Percentiles rank a stretch among this genome's conserved stretches.
Conservation (phyloP, 1,284 basidiomycete genomes). For the Coniophora puteana region DNA sequence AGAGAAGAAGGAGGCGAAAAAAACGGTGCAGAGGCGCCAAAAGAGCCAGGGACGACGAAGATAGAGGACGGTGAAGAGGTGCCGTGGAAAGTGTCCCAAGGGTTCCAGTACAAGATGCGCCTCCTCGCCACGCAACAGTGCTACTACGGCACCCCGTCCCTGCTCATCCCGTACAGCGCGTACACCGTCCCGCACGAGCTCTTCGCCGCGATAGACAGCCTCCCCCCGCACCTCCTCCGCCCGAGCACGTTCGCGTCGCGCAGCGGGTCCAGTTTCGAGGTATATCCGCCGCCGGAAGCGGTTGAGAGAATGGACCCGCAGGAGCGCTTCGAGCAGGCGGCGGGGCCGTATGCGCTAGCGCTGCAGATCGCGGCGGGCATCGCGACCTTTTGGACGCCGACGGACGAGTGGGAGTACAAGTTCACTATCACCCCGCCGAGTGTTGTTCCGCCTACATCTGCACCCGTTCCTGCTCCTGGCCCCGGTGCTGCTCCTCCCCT, state of each 20-base stretch:
- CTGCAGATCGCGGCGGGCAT: constrained; percentile 61
- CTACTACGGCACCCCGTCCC: constrained; percentile 44
- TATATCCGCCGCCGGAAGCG: constrained; percentile 4
- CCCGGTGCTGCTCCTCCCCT: constrained; percentile 12
- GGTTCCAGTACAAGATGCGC: constrained; percentile 56
- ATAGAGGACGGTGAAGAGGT: constrained; percentile 15
- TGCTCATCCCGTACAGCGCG: constrained; percentile 69
- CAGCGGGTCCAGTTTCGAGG: constrained; percentile 33
- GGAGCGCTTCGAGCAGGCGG: constrained; percentile 38
- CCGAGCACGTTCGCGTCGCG: constrained; percentile 46
- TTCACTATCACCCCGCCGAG: constrained; percentile 33
- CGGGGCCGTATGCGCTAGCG: constrained; percentile 61
- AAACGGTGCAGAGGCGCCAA: constrained; percentile 5
- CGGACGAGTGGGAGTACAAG: constrained; percentile 67
- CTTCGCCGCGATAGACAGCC: constrained; percentile 41
- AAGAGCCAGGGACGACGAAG: constrained; percentile 6
- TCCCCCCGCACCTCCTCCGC: constrained; percentile 43
- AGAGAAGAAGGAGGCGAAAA: constrained; percentile 9
- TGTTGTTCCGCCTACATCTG: constrained; percentile 17
- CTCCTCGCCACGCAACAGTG: constrained; percentile 53
- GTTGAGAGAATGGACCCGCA: not conserved
- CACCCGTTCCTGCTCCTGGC: constrained; percentile 16
- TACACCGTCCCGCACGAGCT: constrained; percentile 50
- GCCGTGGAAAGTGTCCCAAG: constrained; percentile 58
- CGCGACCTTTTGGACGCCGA: constrained; percentile 60